Conservation (phyloP, 371 early-diverging fungal species). For the Parasitella parasitica region DNA sequence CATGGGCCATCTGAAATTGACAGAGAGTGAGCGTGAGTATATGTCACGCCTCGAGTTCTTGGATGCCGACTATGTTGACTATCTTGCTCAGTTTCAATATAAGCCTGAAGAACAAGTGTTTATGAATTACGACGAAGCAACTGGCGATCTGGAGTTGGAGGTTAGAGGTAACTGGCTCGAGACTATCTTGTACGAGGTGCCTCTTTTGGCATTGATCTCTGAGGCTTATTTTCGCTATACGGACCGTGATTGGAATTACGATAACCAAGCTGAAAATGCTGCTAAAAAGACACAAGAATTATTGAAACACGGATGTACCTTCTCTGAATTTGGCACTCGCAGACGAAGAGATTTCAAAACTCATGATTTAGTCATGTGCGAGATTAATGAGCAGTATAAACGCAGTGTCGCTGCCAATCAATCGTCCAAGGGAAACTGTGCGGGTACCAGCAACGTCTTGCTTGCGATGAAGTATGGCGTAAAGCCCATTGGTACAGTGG, state of each 20-base stretch:
- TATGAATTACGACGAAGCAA: slow-evolving; percentile 29
- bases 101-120: slow-evolving; percentile 59
- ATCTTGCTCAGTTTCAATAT: slow-evolving; percentile 57
- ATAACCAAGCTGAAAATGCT: slow-evolving; percentile 60
- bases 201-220: slow-evolving; percentile 67
- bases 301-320: slow-evolving; percentile 58
- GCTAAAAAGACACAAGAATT: slow-evolving; percentile 52
- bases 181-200: slow-evolving; percentile 77
- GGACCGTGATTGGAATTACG: slow-evolving; percentile 71
- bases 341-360: slow-evolving; percentile 69
- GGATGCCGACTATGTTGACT: slow-evolving; percentile 57
- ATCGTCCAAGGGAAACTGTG: slow-evolving; percentile 41
- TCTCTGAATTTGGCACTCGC: slow-evolving; percentile 82
- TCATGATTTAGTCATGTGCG: slow-evolving; percentile 62
- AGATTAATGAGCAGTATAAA: slow-evolving; percentile 23
- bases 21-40: slow-evolving; percentile 54
- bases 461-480: slow-evolving; percentile 66
- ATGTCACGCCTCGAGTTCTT: slow-evolving; percentile 54
- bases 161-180: slow-evolving; percentile 71
- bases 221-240: slow-evolving; percentile 71
- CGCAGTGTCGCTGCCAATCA: slow-evolving; percentile 3
- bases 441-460: slow-evolving; percentile 75
- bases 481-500: slow-evolving; percentile 72
- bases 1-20: slow-evolving; percentile 41
- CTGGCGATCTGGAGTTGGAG: slow-evolving; percentile 45